Conservation (phyloP, 495 filamentous ascomycete genomes). For the Hyaloscypha finlandica region DNA sequence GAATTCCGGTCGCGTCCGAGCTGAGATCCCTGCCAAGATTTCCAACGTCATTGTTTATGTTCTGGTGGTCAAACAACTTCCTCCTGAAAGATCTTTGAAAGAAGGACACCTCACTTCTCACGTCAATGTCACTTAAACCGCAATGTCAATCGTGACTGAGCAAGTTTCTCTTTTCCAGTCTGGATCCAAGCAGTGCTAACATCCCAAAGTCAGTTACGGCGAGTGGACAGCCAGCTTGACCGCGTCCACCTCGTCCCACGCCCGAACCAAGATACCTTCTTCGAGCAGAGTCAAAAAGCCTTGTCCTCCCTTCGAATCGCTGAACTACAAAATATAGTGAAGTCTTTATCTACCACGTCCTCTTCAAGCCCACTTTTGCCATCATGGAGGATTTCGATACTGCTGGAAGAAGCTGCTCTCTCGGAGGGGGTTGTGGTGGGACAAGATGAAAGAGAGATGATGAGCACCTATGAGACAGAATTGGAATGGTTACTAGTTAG, state of each 20-base stretch:
- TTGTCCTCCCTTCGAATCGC: conserved; percentile 42
- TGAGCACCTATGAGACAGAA: conserved; percentile 62
- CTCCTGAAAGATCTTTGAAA: background rate
- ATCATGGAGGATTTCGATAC: conserved; percentile 50
- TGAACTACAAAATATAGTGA: conserved; percentile 63
- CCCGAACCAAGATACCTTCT: conserved; percentile 35
- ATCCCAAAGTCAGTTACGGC: conserved; percentile 68
- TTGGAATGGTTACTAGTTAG: conserved; percentile 84
- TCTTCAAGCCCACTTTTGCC: conserved; percentile 55
- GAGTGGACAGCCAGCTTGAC: conserved; percentile 79
- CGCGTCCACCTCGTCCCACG: conserved; percentile 59
- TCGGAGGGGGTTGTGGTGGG: conserved; percentile 28
- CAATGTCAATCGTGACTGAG: conserved; percentile 71
- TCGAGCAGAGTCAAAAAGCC: conserved; percentile 27
- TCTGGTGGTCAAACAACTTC: background rate
- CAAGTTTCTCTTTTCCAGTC: conserved; percentile 39
- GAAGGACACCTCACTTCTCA: background rate
- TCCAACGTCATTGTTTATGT: conserved; percentile 19
- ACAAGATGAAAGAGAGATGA: conserved; percentile 29
- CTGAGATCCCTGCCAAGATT: conserved; percentile 2
- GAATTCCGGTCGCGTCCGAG: background rate
- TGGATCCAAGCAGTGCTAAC: background rate
- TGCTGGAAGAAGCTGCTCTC: conserved; percentile 62
- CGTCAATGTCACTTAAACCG: conserved; percentile 5
- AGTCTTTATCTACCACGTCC: conserved; percentile 66